A percentile compares a stretch with the other conserved stretches of the same genome.
phyloP scores from a whole-genome alignment of 768 basidiomycete genomes.

The Mycena epipterygia region DNA sequence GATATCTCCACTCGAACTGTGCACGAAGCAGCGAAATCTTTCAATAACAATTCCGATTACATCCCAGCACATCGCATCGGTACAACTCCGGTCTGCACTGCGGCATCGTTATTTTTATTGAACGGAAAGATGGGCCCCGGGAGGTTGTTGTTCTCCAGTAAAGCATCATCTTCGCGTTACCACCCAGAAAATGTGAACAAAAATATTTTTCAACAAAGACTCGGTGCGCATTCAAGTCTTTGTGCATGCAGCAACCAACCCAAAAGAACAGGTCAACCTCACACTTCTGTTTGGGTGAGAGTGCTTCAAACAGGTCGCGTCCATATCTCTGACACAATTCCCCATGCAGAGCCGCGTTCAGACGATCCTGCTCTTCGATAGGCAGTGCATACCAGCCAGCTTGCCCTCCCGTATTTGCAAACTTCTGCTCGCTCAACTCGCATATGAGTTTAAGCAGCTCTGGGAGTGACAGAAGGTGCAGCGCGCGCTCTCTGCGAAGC shows the following conservation, averaged over 20 bases:
- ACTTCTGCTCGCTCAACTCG: background rate
- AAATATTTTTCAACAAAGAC: background rate
- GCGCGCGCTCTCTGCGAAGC: background rate
- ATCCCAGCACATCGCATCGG: too few species aligned
- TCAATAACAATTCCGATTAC: too few species aligned
- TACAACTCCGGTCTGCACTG: conserved; percentile 26
- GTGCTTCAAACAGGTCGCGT: background rate
- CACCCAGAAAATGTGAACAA: background rate
- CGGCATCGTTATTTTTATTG: conserved; percentile 46
- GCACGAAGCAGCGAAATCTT: too few species aligned
- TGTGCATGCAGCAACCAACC: conserved; percentile 37
- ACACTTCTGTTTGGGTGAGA: conserved; percentile 1
- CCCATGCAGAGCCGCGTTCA: background rate
- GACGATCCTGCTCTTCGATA: conserved; percentile 18
- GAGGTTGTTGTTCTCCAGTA: conserved; percentile 42
- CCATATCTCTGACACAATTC: background rate
- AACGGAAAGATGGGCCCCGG: too few species aligned
- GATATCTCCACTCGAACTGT: too few species aligned
- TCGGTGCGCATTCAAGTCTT: conserved; percentile 44
- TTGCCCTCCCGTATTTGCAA: conserved; percentile 21
- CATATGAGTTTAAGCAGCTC: background rate
- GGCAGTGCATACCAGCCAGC: conserved; percentile 23
- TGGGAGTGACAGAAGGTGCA: background rate
- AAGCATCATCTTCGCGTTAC: conserved; percentile 24
- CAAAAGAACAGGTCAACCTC: conserved; percentile 36